These are phyloP conservation scores for Rhodomyrtus tomentosa DNA, from an alignment of 345 rosid species.

Conservation along the genomic window DNA sequence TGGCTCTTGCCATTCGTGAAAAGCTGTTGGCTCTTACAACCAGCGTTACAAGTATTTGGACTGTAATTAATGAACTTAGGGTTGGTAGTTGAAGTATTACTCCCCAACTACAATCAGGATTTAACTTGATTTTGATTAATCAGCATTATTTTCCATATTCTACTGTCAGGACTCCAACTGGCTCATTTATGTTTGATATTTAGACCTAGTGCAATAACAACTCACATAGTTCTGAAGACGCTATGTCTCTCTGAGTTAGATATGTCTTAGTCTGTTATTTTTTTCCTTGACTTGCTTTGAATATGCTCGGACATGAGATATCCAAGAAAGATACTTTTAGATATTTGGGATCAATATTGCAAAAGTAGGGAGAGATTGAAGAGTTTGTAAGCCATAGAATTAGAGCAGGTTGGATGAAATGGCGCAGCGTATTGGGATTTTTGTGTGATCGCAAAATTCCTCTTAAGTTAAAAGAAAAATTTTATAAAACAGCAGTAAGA, in stretches of 20 bases:
- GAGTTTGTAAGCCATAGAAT: too few species aligned
- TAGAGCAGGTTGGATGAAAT: too few species aligned
- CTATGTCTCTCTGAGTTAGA: neutral
- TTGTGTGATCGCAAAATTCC: too few species aligned
- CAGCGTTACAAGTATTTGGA: neutral
- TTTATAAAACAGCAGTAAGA: too few species aligned
- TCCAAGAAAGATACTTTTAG: too few species aligned
- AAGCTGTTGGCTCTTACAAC: neutral
- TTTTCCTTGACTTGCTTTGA: neutral
- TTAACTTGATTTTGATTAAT: neutral
- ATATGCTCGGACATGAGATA: too few species aligned
- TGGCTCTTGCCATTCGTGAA: neutral
- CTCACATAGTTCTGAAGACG: neutral
- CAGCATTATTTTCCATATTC: neutral
- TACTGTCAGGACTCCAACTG: neutral
- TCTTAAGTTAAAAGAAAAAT: too few species aligned
- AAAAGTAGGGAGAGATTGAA: too few species aligned
- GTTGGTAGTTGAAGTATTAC: neutral
- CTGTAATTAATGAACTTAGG: neutral
- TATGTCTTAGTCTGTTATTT: neutral
- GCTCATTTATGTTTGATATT: neutral
- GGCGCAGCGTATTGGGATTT: too few species aligned
- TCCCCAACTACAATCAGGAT: neutral
- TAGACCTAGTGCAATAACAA: neutral
- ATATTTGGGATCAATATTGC: too few species aligned